Evolutionary conservation across 805 yeast genomes (phyloP), one percentile per base, ranked within the genome.

Genomic region (Trichomonascus vanleenenianus): DNA sequence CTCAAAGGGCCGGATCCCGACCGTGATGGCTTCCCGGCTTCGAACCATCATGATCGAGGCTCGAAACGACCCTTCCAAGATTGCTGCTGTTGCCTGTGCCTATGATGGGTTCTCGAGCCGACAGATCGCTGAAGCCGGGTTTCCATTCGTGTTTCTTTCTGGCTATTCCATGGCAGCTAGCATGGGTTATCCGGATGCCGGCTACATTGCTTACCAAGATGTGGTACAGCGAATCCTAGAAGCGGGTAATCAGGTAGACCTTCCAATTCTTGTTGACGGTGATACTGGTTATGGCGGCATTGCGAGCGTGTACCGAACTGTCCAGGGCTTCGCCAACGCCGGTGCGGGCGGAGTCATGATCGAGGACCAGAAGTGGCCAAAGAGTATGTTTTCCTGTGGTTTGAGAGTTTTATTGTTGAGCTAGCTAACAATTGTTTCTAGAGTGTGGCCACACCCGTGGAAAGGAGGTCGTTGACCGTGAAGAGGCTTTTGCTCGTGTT

Each of bases 321-420:
- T 44, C 12, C 47, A 44, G 31, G 47, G 47, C 10, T 40, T 44
- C 27, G 47, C 47, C 5, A 16, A 38, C 14, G 47, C 47, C 14
- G 47, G 47, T n/a, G 47, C 47, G 8, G 39, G 44, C 11, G 47
- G 43, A 3, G 43, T 44, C n/a, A 44, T 44, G 47, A 44, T 44
- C 18, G 47, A 44, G 32, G 47, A 44, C 33, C 47, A 44, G 16
- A 34, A 33, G 20, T 44, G 47, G 47, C 47, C 47, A 16, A 44
- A 44, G 32, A 42, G 27, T 22, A 22, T 22, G 27, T 22, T 8
- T 8, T 8, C 7, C 27, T 22, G 8, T 8, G 8, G 8, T 22
- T 8, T 22, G 27, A 22, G 8, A 22, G n/a, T n/a, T n/a, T n/a
- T n/a, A n/a, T n/a, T 22, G 8, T 4, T 5, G 27, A 22, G 8